Evolutionary conservation across 495 filamentous ascomycete species (phyloP).

Genomic region (Hypoxylon fragiforme): DNA sequence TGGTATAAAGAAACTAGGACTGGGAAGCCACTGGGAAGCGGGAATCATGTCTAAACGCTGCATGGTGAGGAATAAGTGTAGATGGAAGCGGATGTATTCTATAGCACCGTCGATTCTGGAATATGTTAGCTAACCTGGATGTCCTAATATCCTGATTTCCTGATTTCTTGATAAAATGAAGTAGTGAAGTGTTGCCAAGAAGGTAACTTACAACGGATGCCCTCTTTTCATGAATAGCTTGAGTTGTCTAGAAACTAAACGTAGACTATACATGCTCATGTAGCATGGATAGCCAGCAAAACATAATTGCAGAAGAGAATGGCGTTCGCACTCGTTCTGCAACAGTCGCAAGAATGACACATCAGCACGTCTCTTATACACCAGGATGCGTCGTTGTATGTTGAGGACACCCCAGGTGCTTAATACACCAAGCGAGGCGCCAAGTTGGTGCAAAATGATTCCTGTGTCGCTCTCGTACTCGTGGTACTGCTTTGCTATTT

Average conservation of each 20-base stretch:
- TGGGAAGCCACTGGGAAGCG: conserved; percentile 43
- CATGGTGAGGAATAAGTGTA: conserved; percentile 51
- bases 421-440: conserved; percentile 43
- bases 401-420: conserved; percentile 58
- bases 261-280: conserved; percentile 12
- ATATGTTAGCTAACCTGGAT: too few relatives aligned
- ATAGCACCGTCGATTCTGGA: conserved; percentile 35
- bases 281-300: conserved; percentile 28
- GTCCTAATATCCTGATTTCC: too few relatives aligned
- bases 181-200: too few relatives aligned
- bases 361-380: conserved; percentile 51
- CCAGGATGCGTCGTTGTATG: conserved; percentile 54
- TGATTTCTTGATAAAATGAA: background rate
- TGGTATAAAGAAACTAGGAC: conserved; percentile 51
- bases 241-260: conserved; percentile 3
- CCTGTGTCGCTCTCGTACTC: conserved; percentile 47
- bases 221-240: background rate
- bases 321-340: conserved; percentile 27
- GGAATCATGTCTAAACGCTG: conserved; percentile 54
- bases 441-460: conserved; percentile 40
- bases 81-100: conserved; percentile 47
- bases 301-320: conserved; percentile 33
- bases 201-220: conserved; percentile 21
- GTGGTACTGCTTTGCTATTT: conserved; percentile 35
- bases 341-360: conserved; percentile 44